Conservation (phyloP, 768 basidiomycete genomes). For the Phylloporus arenicola region DNA sequence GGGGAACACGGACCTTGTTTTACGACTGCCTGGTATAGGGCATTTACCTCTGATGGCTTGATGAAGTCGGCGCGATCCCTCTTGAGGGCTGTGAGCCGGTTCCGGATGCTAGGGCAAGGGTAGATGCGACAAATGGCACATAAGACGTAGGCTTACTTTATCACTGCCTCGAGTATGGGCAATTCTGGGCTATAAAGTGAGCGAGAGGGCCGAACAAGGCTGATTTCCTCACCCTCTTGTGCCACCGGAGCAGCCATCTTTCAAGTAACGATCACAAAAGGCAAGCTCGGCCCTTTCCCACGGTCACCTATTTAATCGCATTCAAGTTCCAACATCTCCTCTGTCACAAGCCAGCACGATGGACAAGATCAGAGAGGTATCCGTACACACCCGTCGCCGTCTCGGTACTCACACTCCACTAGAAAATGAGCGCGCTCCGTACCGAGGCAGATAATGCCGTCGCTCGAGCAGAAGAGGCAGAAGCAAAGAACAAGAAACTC, state of each 20-base stretch:
- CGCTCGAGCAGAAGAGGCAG: constrained; percentile 81
- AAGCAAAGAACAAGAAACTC: constrained; percentile 72
- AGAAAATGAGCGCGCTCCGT: constrained; percentile 79
- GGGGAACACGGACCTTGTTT: constrained; percentile 67
- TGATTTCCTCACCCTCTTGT: constrained; percentile 60
- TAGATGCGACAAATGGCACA: constrained; percentile 15
- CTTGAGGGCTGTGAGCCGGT: constrained; percentile 90
- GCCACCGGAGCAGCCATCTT: constrained; percentile 66
- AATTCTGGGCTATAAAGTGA: constrained; percentile 54
- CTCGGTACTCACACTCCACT: constrained; percentile 1
- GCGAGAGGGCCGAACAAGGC: not conserved
- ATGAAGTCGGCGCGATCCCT: constrained; percentile 91
- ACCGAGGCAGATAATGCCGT: constrained; percentile 79
- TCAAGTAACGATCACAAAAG: constrained; percentile 31
- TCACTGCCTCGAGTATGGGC: constrained; percentile 89
- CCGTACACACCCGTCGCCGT: not conserved
- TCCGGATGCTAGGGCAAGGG: constrained; percentile 61
- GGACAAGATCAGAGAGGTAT: constrained; percentile 47
- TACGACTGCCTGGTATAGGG: constrained; percentile 87
- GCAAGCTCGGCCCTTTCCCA: constrained; percentile 31
- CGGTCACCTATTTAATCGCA: constrained; percentile 25
- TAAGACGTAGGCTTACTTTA: constrained; percentile 54
- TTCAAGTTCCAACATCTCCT: constrained; percentile 21
- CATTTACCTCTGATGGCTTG: constrained; percentile 88
- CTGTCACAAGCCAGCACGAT: constrained; percentile 27